Evolutionary conservation across 345 rosid species (phyloP).

Genomic region (Pugionium dolabratum): DNA sequence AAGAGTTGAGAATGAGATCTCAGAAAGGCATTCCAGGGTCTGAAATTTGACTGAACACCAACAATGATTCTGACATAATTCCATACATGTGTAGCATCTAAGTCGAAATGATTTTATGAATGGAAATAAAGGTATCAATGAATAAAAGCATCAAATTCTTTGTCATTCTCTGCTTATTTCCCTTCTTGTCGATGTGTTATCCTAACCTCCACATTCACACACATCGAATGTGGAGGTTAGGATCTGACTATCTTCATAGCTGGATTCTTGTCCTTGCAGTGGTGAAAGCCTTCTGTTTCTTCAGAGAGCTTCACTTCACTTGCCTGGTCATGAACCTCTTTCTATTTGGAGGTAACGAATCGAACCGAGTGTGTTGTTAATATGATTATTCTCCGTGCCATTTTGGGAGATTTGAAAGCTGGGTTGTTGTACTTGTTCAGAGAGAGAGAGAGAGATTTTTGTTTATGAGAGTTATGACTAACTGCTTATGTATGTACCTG

Average conservation of each 20-base stretch:
- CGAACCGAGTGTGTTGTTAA: slow-evolving; percentile 4
- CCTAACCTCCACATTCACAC: slow-evolving; percentile 19
- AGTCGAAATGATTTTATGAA: slow-evolving; percentile 27
- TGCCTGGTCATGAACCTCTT: slow-evolving; percentile 5
- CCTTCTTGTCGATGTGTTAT: background rate
- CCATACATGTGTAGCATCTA: slow-evolving; percentile 21
- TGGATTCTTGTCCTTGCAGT: slow-evolving; percentile 27
- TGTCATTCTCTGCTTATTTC: background rate
- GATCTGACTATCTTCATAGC: slow-evolving; percentile 17
- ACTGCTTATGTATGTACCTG: slow-evolving; percentile 17
- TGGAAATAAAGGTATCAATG: slow-evolving; percentile 11
- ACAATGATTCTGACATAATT: slow-evolving; percentile 17
- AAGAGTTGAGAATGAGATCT: background rate
- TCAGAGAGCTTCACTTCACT: slow-evolving; percentile 11
- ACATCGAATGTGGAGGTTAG: slow-evolving; percentile 3
- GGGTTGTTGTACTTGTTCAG: slow-evolving; percentile 29
- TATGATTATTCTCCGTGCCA: background rate
- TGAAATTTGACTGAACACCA: slow-evolving; percentile 11
- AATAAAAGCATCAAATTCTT: slow-evolving; percentile 25
- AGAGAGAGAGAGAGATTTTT: background rate
- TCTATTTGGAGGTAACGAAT: slow-evolving; percentile 19
- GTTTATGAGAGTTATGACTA: slow-evolving; percentile 14
- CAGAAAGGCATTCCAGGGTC: slow-evolving; percentile 28
- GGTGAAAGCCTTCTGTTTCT: slow-evolving; percentile 10
- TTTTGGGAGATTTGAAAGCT: background rate